phyloP scores from a whole-genome alignment of 2,329 filamentous ascomycete genomes.

The Fusarium fracticaudum region DNA sequence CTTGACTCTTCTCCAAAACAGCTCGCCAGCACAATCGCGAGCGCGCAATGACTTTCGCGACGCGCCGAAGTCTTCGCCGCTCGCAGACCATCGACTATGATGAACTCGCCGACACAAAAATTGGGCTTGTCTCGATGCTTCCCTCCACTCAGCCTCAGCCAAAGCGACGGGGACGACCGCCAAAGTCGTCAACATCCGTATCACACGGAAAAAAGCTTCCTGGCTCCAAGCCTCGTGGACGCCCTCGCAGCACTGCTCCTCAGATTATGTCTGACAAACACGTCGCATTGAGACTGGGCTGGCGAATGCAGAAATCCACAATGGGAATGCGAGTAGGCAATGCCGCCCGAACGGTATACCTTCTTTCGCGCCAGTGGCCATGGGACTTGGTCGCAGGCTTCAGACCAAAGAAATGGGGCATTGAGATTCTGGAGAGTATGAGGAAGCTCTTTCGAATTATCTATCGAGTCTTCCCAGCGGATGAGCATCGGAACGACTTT shows the following conservation, averaged over 20 bases:
- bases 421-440: background rate
- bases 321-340: background rate
- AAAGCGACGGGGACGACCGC: background rate
- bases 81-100: background rate
- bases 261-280: background rate
- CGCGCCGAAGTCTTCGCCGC: background rate
- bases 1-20: background rate
- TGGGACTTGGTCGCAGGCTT: constrained; percentile 1
- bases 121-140: background rate
- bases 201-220: background rate
- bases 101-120: background rate
- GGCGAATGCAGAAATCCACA: background rate
- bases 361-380: background rate
- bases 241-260: background rate
- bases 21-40: background rate
- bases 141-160: background rate
- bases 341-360: background rate
- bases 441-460: background rate
- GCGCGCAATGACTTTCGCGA: background rate
- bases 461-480: background rate
- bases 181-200: background rate
- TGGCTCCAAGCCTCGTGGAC: background rate
- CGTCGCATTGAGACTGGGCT: background rate
- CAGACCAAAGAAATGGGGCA: background rate
- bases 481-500: background rate